Base-by-base conservation (phyloP, 176 grass and related monocot species). In the Triticum turgidum region DNA sequence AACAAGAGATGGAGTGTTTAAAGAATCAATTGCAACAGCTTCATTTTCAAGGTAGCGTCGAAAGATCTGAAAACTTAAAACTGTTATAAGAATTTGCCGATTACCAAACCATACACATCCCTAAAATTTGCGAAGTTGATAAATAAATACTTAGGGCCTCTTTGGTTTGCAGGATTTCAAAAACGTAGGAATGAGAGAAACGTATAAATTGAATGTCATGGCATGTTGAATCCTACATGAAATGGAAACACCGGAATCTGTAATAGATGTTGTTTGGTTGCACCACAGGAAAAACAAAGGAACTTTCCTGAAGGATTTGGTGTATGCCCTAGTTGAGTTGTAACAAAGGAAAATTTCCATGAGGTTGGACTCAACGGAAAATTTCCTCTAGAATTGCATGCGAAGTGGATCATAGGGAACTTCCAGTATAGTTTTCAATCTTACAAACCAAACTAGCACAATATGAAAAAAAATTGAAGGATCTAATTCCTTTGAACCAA, bases 21-120 rank as follows among this genome's bases (percentile, higher is more conserved):
- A 69, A 84, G 33, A 14, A 20, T 59, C 10, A 59, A 49, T 56
- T 25, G 10, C 73, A 76, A 29, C 21, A 83, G 6, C 56, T 47
- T 41, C 61, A 73, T 52, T 79, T 86, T 78, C 22, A 9, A 72
- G 54, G 64, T 86, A 86, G 33, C 22, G 73, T 73, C 30, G 22
- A 78, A 86, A 80, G 13, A 84, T 87, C 45, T 68, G 30, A 65
- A 80, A 61, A 73, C 44, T 58, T 20, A 45, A 13, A 83, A 61
- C 6, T 61, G 32, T 44, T 15, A 77, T 51, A 82, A 41, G 8
- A 32, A 61, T 33, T 32, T 74, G 61, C 6, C 59, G 35, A 61
- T 68, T 1, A 75, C 61, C 17, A 52, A 75, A 33, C 14, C 29
- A 75, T 38, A 61, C 30, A 76, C 78, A 85, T 76, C 15, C 47